Percentiles rank a stretch among this genome's conserved stretches.
Evolutionary conservation across 164 flowering plant genomes (phyloP).

Genomic region (Kingdonia uniflora): DNA sequence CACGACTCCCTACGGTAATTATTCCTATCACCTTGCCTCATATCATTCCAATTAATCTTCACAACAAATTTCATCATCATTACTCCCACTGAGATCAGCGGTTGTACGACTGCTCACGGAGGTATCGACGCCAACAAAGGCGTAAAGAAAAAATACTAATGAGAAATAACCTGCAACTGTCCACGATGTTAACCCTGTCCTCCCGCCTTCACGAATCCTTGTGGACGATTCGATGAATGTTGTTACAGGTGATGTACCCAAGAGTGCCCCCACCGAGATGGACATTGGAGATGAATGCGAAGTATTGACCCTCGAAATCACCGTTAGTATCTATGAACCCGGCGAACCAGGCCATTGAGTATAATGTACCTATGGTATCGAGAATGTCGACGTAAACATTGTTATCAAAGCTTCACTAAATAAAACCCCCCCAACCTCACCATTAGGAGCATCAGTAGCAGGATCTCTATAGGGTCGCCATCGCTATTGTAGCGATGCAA

Average conservation of each 20-base stretch:
- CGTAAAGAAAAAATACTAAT: slow-evolving; percentile 68
- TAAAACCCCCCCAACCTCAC: slow-evolving; percentile 35
- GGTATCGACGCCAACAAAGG: slow-evolving; percentile 88
- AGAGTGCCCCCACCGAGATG: slow-evolving; percentile 70
- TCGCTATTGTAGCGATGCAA: no score
- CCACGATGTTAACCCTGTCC: slow-evolving; percentile 84
- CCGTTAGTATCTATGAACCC: slow-evolving; percentile 54
- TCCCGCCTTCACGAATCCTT: slow-evolving; percentile 84
- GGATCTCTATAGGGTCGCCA: no score
- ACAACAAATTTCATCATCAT: slow-evolving; percentile 89
- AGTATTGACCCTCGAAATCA: slow-evolving; percentile 80
- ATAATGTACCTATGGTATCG: slow-evolving; percentile 77
- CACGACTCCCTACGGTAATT: no score
- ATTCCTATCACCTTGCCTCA: slow-evolving; percentile 82
- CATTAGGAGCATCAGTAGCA: no score
- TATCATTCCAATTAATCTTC: slow-evolving; percentile 80
- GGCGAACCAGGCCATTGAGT: slow-evolving; percentile 87
- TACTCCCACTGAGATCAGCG: slow-evolving; percentile 80
- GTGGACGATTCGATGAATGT: slow-evolving; percentile 77
- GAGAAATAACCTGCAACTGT: slow-evolving; percentile 65
- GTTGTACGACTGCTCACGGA: slow-evolving; percentile 96
- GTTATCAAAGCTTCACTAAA: slow-evolving; percentile 89
- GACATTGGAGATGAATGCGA: slow-evolving; percentile 94
- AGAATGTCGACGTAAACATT: slow-evolving; percentile 79
- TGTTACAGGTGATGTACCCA: slow-evolving; percentile 92